These are phyloP conservation scores for Vitis hybrid DNA, from an alignment of 177 flowering plant species.

Conservation along the genomic window DNA sequence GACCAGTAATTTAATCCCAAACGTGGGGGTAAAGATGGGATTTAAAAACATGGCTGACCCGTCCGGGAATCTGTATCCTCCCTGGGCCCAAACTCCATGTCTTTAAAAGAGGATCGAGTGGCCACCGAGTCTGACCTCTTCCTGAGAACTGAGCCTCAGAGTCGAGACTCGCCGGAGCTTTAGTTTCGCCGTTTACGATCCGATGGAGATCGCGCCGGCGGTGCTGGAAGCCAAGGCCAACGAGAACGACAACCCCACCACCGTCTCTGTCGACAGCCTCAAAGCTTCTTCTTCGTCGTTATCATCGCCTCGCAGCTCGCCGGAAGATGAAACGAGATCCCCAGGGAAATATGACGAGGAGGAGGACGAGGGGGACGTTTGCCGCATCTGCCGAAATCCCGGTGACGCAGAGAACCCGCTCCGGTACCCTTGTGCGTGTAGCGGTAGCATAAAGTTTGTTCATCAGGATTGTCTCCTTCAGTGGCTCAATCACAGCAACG, in stretches of 20 bases:
- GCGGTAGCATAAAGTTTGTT: conserved; percentile 87
- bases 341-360: conserved; percentile 46
- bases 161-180: not conserved
- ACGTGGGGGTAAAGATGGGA: too few relatives aligned
- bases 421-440: conserved; percentile 84
- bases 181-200: not conserved
- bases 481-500: conserved; percentile 95
- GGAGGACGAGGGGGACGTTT: conserved; percentile 86
- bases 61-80: too few relatives aligned
- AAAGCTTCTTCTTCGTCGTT: conserved; percentile 16
- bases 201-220: conserved; percentile 13
- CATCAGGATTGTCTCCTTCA: conserved; percentile 92
- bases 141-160: not conserved
- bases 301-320: conserved; percentile 11
- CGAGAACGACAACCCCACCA: not conserved
- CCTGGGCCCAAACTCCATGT: too few relatives aligned
- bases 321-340: conserved; percentile 4
- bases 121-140: not conserved
- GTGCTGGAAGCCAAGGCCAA: not conserved
- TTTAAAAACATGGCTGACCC: too few relatives aligned
- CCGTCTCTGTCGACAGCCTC: not conserved
- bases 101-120: not conserved
- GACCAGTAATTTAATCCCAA: too few relatives aligned
- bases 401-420: conserved; percentile 78
- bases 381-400: conserved; percentile 83